phyloP scores from a whole-genome alignment of 2,329 filamentous ascomycete genomes.

The Colletotrichum abscissum region DNA sequence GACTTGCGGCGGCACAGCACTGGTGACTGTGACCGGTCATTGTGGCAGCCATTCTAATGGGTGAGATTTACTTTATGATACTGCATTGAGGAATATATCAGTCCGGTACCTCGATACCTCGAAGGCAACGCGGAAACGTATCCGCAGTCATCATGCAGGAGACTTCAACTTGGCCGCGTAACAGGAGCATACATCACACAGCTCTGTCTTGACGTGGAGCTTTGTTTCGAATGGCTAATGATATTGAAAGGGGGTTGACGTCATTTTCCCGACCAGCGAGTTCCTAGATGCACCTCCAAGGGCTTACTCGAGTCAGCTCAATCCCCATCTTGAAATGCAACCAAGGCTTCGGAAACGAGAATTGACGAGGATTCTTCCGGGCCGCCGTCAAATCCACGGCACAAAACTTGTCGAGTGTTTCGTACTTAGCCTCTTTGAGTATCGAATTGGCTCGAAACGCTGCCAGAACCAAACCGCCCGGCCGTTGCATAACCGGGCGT shows the following conservation, averaged over 20 bases:
- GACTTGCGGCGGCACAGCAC: background rate
- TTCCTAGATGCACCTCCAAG: background rate
- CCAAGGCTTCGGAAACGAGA: background rate
- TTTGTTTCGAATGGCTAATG: background rate
- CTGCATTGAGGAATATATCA: slow-evolving; percentile 2
- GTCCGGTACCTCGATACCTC: background rate
- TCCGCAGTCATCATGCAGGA: background rate
- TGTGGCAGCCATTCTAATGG: background rate
- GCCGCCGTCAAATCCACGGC: background rate
- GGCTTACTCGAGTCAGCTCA: background rate
- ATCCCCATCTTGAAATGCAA: background rate
- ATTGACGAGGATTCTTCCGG: background rate
- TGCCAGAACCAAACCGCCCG: background rate
- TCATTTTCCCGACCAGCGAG: background rate
- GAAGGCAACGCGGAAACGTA: background rate
- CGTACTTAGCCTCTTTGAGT: slow-evolving; percentile 19
- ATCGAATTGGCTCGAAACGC: slow-evolving; percentile 8
- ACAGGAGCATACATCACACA: background rate
- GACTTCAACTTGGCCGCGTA: background rate
- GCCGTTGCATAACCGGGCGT: background rate
- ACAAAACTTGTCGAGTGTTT: slow-evolving; percentile 22
- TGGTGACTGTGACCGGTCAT: background rate
- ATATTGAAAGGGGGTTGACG: background rate
- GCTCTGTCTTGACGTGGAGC: slow-evolving; percentile 3
- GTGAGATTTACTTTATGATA: background rate